Evolutionary conservation across 1,284 basidiomycete genomes (phyloP), one percentile per base, ranked within the genome.

Genomic region (Anthracocystis setariae): DNA sequence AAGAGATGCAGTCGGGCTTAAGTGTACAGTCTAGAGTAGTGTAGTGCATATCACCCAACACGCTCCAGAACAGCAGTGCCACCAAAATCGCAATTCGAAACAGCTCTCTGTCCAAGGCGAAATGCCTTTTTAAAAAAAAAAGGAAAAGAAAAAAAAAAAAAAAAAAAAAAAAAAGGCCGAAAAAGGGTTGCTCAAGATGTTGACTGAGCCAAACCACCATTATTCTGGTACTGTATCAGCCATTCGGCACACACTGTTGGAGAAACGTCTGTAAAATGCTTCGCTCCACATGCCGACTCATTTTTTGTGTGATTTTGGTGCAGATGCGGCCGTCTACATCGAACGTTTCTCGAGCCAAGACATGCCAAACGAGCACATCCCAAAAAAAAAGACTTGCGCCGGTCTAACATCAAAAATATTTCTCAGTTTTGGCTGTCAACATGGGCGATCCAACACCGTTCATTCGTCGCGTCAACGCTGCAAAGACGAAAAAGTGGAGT

Each of bases 401-500:
- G 29, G 29, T 42, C 39, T 24, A 42, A 42, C 18, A 42, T 7
- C 12, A 13, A 8, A 9, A n/a, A n/a, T 5, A 17, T 37, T 37
- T 17, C 5, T 37, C 35, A 7, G 5, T n/a, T 37, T 5, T 37
- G 35, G 8, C 35, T 5, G n/a, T 5, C 35, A n/a, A 37, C 5
- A 37, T n/a, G n/a, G n/a, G 18, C 10, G 18, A 20, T 42, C 40
- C 20, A 42, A 42, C 40, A 29, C 12, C 12, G 5, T 29, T 29
- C 12, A 7, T 29, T 29, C 5, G 7, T 7, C 29, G 29, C 29
- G 29, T 29, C 29, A 12, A 29, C 29, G 21, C 23, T 25, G 43
- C 43, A 37, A 17, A 17, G 13, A 5, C 24, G 23, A 43, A 43
- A 21, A 64, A 54, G 61, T 64, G 55, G 55, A 64, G 61, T 64